phyloP scores from a whole-genome alignment of 352 stramenopile genomes.

The Peronospora tabacina region DNA sequence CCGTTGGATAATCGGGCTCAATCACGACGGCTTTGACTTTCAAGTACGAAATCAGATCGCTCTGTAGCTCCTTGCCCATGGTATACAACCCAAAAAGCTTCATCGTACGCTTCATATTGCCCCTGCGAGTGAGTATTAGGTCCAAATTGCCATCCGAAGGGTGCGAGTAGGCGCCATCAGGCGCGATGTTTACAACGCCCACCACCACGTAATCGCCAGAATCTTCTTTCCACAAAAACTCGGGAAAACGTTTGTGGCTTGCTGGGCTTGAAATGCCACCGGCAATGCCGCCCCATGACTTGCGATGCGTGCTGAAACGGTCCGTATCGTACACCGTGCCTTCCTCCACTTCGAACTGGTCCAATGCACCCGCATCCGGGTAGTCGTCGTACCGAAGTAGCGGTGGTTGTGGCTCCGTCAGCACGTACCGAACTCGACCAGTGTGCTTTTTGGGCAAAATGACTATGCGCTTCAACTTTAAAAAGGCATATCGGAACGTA shows the following conservation, averaged over 20 bases:
- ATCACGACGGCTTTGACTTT: constrained; percentile 77
- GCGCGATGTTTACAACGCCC: constrained; percentile 60
- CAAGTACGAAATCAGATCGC: constrained; percentile 58
- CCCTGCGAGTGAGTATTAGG: constrained; percentile 69
- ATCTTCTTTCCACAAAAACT: constrained; percentile 58
- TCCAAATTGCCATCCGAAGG: constrained; percentile 75
- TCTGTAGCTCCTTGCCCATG: constrained; percentile 66
- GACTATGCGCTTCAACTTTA: constrained; percentile 66
- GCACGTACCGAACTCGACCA: constrained; percentile 57
- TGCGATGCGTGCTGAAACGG: constrained; percentile 41
- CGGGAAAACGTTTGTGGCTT: constrained; percentile 51
- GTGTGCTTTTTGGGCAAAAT: constrained; percentile 57
- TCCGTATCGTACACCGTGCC: constrained; percentile 67
- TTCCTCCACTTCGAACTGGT: constrained; percentile 81
- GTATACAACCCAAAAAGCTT: constrained; percentile 59
- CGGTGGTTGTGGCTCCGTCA: constrained; percentile 51
- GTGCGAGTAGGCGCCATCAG: constrained; percentile 62
- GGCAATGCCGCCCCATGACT: constrained; percentile 56
- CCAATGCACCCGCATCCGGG: constrained; percentile 56
- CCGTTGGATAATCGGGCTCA: constrained; percentile 44
- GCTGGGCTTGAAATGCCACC: constrained; percentile 51
- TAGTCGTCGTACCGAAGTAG: constrained; percentile 72
- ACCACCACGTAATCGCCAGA: constrained; percentile 57
- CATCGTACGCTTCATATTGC: constrained; percentile 35
- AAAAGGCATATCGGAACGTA: constrained; percentile 60